Evolutionary conservation across 805 yeast genomes (phyloP), one percentile per base, ranked within the genome.

Genomic region (Metschnikowia hibisci): DNA sequence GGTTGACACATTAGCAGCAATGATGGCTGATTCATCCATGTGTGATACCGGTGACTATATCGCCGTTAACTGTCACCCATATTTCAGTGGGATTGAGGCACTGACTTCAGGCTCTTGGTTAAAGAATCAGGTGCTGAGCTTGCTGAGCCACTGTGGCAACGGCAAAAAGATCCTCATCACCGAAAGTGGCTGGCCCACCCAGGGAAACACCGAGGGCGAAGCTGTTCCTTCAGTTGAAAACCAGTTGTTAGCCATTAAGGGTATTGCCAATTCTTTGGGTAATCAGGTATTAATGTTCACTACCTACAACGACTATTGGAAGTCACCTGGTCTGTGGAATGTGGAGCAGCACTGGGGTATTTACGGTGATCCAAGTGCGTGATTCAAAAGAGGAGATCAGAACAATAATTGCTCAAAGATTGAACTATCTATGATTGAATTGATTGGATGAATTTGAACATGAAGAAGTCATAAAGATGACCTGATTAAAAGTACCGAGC

Each of bases 181-280:
- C 44, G 87, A 81, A 64, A 74, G 84, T 39, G 87, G 87, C 32
- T 81, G 87, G 87, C 87, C 87, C 54, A 73, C 83, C 12, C 55
- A 69, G 53, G 87, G 87, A 56, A 60, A 67, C 49, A 54, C 73
- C 45, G 75, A 69, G 53, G 82, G 81, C 44, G 47, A 51, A 37
- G 79, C 81, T 51, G 80, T 80, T 28, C 85, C 86, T 35, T 76
- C 81, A 16, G 51, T 51, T 26, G 60, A 53, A 4, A 77, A 81
- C 66, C 86, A 81, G 61, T 57, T 64, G 18, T 50, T 67, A 9
- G 83, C 84, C 10, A 55, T 81, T 37, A 58, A 73, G 48, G 65
- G 79, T 44, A 77, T 81, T 43, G 73, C 69, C 22, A 57, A 64
- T 4, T 47, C 61, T 1, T 68, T 76, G 46, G 81, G 76, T 29